Evolutionary conservation across 805 yeast genomes (phyloP).

Genomic region (Wickerhamomyces silvicola): DNA sequence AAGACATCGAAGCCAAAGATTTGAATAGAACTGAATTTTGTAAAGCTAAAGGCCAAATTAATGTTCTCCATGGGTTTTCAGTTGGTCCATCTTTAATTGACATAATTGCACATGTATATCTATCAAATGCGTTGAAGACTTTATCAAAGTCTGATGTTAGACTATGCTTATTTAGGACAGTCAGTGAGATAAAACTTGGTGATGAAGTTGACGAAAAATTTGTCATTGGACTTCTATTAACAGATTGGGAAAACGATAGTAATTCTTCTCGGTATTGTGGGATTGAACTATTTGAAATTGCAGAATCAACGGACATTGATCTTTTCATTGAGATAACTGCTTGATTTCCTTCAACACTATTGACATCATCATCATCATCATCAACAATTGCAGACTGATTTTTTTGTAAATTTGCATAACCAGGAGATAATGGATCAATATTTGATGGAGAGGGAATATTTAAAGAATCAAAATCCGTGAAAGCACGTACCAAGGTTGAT

Average conservation of each 20-base stretch:
- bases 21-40: slow-evolving; percentile 51
- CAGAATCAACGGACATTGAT: slow-evolving; percentile 16
- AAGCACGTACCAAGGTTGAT: slow-evolving; percentile 17
- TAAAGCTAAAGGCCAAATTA: slow-evolving; percentile 50
- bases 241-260: slow-evolving; percentile 10
- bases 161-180: background rate
- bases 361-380: slow-evolving; percentile 5
- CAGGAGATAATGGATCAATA: slow-evolving; percentile 12
- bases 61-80: slow-evolving; percentile 63
- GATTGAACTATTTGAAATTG: slow-evolving; percentile 10
- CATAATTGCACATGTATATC: slow-evolving; percentile 46
- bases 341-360: background rate
- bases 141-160: slow-evolving; percentile 11
- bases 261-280: slow-evolving; percentile 21
- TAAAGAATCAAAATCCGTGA: slow-evolving; percentile 19
- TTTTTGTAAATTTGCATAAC: slow-evolving; percentile 1
- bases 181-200: background rate
- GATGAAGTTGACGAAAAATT: slow-evolving; percentile 1
- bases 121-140: slow-evolving; percentile 32
- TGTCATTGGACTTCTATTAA: background rate
- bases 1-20: slow-evolving; percentile 61
- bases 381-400: slow-evolving; percentile 7
- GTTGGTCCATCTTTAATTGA: slow-evolving; percentile 57
- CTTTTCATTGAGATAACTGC: slow-evolving; percentile 4
- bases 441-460: slow-evolving; percentile 15